phyloP scores from a whole-genome alignment of 768 basidiomycete genomes.

The Amanita rimosa region DNA sequence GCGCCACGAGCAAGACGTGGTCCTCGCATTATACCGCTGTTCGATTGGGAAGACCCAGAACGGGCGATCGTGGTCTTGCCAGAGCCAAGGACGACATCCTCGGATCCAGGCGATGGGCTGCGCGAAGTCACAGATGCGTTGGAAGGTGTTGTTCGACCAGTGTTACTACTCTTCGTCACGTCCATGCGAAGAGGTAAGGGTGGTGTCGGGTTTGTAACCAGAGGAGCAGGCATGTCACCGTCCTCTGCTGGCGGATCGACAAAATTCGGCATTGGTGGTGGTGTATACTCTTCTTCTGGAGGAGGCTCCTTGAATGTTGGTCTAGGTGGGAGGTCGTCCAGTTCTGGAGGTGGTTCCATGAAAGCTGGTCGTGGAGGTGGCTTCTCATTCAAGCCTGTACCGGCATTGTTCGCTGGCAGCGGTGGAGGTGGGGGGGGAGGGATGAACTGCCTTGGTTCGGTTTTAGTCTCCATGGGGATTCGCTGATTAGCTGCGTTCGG shows the following conservation, averaged over 20 bases:
- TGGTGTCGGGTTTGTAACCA: constrained; percentile 35
- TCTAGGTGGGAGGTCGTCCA: constrained; percentile 22
- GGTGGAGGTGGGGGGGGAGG: constrained; percentile 20
- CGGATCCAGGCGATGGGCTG: constrained; percentile 33
- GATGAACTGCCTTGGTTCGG: constrained; percentile 7
- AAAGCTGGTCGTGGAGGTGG: constrained; percentile 26
- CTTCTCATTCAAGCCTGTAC: constrained; percentile 21
- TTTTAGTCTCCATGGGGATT: not conserved
- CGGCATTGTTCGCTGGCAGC: constrained; percentile 1
- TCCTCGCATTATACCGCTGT: constrained; percentile 28
- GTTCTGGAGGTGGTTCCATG: constrained; percentile 53
- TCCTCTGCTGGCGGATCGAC: constrained; percentile 48
- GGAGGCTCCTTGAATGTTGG: constrained; percentile 56
- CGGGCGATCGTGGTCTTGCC: constrained; percentile 35
- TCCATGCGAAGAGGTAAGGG: constrained; percentile 37
- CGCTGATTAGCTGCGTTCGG: not conserved
- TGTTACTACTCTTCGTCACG: constrained; percentile 6
- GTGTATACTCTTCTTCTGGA: constrained; percentile 37
- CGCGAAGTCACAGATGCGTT: constrained; percentile 19
- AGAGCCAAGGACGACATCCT: constrained; percentile 23
- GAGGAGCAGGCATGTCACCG: constrained; percentile 23
- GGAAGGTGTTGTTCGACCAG: constrained; percentile 4
- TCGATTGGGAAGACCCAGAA: constrained; percentile 29
- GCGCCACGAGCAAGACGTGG: constrained; percentile 38
- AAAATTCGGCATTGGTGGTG: constrained; percentile 29